These are phyloP conservation scores for Aspergillus sp. DNA, from an alignment of 2,329 filamentous ascomycete genomes.

Conservation along the genomic window DNA sequence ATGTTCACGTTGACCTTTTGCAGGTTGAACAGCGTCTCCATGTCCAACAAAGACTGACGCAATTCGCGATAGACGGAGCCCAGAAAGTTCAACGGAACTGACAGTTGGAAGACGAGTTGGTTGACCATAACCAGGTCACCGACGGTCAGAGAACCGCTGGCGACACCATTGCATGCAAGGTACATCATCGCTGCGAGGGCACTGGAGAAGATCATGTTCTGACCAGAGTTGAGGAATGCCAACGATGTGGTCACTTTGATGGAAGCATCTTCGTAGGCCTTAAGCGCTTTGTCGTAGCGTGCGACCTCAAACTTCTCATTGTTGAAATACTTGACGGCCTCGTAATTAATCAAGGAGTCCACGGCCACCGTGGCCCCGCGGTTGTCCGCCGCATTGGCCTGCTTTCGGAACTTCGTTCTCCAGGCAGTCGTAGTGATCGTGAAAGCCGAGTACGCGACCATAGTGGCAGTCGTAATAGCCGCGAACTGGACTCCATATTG, in stretches of 20 bases:
- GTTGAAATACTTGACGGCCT: constrained; percentile 99
- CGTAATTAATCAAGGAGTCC: constrained; percentile 97
- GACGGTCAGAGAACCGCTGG: constrained; percentile 76
- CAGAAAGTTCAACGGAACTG: constrained; percentile 93
- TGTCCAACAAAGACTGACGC: constrained; percentile 89
- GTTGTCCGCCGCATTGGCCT: constrained; percentile 95
- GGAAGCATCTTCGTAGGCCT: constrained; percentile 85
- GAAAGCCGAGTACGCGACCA: constrained; percentile 93
- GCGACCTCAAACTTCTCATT: constrained; percentile 94
- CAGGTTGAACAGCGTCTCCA: constrained; percentile 97
- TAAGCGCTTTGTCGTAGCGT: constrained; percentile 83
- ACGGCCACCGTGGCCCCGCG: constrained; percentile 92
- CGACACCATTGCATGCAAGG: constrained; percentile 85
- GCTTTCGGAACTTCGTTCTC: constrained; percentile 93
- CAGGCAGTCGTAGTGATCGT: constrained; percentile 95
- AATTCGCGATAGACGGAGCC: constrained; percentile 98
- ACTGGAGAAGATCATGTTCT: constrained; percentile 95
- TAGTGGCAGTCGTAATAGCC: constrained; percentile 82
- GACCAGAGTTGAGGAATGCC: constrained; percentile 87
- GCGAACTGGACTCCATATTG: constrained; percentile 93
- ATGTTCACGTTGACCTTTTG: constrained; percentile 94
- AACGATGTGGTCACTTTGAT: constrained; percentile 97
- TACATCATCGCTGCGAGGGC: constrained; percentile 98
- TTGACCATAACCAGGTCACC: constrained; percentile 99
- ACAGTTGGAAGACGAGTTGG: constrained; percentile 96